A percentile compares a stretch with the other conserved stretches of the same genome.
These are phyloP conservation scores for Aspergillus sp. DNA, from an alignment of 2,329 filamentous ascomycete species.

Conservation along the genomic window DNA sequence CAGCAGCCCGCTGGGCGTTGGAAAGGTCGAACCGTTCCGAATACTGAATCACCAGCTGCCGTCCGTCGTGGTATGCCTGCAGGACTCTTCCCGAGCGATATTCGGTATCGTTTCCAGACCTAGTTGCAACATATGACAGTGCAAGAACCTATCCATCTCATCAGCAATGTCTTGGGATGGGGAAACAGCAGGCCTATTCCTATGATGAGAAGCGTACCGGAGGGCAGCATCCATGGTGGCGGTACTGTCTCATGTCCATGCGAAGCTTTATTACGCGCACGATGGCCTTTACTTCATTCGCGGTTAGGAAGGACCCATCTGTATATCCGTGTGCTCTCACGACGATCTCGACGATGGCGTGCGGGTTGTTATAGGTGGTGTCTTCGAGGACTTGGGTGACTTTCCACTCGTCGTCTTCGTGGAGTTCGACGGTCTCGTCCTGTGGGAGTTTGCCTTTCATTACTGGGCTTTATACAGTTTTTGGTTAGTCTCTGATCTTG, in stretches of 20 bases:
- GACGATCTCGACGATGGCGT: constrained; percentile 5
- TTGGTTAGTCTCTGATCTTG: neutral
- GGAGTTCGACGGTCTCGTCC: neutral
- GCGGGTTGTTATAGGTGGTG: neutral
- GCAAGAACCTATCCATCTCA: constrained; percentile 6
- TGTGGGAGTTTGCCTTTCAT: constrained; percentile 3
- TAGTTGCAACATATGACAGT: constrained; percentile 5
- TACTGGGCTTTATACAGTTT: neutral
- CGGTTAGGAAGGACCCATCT: neutral
- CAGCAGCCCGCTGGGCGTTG: neutral
- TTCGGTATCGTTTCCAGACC: neutral
- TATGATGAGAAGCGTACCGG: constrained; percentile 1
- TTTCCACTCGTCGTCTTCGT: neutral
- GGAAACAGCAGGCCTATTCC: too few relatives aligned
- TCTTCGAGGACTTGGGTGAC: constrained; percentile 10
- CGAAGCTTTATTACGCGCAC: constrained; percentile 5
- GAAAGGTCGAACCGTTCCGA: neutral
- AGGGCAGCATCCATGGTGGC: neutral
- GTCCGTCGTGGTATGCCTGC: constrained; percentile 9
- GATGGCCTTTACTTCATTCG: constrained; percentile 8
- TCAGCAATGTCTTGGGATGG: neutral
- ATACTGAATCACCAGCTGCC: constrained; percentile 8
- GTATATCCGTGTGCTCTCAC: neutral
- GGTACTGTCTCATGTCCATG: constrained; percentile 1
- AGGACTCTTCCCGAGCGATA: constrained; percentile 5